Percentiles rank a stretch among this genome's conserved stretches.
Evolutionary conservation across 2,329 filamentous ascomycete genomes (phyloP).

Genomic region (Xylariaceae sp.): DNA sequence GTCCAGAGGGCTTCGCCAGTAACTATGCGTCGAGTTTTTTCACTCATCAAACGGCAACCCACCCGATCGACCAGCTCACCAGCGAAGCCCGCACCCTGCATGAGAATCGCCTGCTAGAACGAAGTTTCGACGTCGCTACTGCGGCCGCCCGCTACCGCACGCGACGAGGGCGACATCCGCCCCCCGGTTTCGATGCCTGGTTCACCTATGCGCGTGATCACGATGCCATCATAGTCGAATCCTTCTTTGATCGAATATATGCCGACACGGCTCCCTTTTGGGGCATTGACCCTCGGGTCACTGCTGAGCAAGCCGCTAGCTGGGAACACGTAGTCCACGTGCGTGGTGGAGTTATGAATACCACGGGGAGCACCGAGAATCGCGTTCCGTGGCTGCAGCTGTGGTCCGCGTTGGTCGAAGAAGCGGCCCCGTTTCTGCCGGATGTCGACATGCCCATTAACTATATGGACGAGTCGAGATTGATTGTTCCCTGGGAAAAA

Average conservation of each 20-base stretch:
- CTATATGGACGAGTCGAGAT: constrained; percentile 47
- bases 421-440: constrained; percentile 48
- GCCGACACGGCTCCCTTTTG: constrained; percentile 55
- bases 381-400: constrained; percentile 45
- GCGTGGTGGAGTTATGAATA: constrained; percentile 41
- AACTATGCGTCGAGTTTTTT: constrained; percentile 24
- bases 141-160: constrained; percentile 54
- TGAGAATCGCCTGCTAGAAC: constrained; percentile 39
- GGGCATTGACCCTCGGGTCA: constrained; percentile 37
- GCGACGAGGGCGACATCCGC: constrained; percentile 56
- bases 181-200: constrained; percentile 61
- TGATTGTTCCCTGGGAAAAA: constrained; percentile 50
- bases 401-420: constrained; percentile 47
- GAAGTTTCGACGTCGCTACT: constrained; percentile 46
- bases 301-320: constrained; percentile 34
- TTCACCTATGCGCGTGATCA: constrained; percentile 49
- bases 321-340: constrained; percentile 47
- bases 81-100: constrained; percentile 43
- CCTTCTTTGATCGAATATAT: constrained; percentile 62
- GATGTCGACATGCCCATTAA: constrained; percentile 55
- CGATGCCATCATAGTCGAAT: constrained; percentile 55
- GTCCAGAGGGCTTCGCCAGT: constrained; percentile 23
- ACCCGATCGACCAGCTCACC: constrained; percentile 52
- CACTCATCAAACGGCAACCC: constrained; percentile 29
- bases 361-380: constrained; percentile 38